Conservation (phyloP, 2,329 filamentous ascomycete genomes). For the Colletotrichum musae region DNA sequence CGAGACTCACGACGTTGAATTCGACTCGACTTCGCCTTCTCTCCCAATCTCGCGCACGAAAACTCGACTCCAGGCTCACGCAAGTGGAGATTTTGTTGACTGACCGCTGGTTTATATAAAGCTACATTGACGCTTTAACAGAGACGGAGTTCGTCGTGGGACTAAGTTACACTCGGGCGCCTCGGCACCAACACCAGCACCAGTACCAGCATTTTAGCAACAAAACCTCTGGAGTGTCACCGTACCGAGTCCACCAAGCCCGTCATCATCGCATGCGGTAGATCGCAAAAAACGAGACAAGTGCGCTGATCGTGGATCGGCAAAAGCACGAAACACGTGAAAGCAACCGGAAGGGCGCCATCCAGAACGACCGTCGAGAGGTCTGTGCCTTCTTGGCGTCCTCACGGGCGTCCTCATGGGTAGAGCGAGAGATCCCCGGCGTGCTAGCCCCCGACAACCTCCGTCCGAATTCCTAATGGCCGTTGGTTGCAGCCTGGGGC, state of each 20-base stretch:
- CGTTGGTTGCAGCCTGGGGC: slow-evolving; percentile 57
- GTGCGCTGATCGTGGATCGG: slow-evolving; percentile 21
- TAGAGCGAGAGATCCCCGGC: not conserved
- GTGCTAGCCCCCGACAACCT: slow-evolving; percentile 27
- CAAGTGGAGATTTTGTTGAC: slow-evolving; percentile 23
- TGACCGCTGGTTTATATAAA: slow-evolving; percentile 21
- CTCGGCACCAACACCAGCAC: not conserved
- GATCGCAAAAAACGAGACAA: slow-evolving; percentile 17
- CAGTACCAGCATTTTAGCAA: not conserved
- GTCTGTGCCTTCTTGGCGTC: slow-evolving; percentile 4
- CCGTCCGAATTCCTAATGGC: slow-evolving; percentile 53
- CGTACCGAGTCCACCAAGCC: not conserved
- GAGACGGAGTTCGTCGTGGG: slow-evolving; percentile 16
- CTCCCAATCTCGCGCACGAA: not conserved
- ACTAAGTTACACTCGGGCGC: not conserved
- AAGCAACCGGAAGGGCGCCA: slow-evolving; percentile 11
- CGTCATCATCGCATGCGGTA: slow-evolving; percentile 4
- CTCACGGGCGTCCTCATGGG: slow-evolving; percentile 13
- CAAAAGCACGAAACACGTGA: slow-evolving; percentile 26
- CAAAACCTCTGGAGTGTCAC: not conserved
- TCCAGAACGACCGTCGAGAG: slow-evolving; percentile 3
- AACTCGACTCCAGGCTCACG: not conserved
- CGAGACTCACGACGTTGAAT: slow-evolving; percentile 28
- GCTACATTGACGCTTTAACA: slow-evolving; percentile 4
- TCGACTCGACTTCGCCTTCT: not conserved